phyloP scores from a whole-genome alignment of 768 basidiomycete species.

The Candolleomyces aberdarensis region DNA sequence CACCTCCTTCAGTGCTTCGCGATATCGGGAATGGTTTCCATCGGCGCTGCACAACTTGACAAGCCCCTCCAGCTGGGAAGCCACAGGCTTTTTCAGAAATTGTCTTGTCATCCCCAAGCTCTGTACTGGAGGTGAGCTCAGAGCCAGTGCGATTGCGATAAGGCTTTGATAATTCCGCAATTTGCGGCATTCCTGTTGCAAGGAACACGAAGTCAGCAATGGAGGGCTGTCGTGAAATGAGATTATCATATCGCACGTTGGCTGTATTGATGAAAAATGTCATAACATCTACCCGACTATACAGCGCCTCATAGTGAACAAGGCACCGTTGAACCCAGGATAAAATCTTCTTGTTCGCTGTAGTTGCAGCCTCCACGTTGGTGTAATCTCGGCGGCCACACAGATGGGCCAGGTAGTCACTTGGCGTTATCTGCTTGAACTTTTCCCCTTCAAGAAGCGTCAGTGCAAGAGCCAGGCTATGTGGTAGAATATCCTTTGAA shows the following conservation, averaged over 20 bases:
- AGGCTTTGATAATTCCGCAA: constrained; percentile 43
- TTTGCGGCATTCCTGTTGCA: constrained; percentile 38
- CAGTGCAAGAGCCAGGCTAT: constrained; percentile 40
- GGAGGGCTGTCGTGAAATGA: background rate
- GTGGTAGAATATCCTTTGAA: constrained; percentile 32
- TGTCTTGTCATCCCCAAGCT: constrained; percentile 31
- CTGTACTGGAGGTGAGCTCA: constrained; percentile 38
- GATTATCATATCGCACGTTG: constrained; percentile 11
- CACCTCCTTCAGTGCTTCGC: constrained; percentile 26
- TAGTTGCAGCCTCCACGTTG: constrained; percentile 29
- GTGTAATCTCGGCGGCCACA: constrained; percentile 21
- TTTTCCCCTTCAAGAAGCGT: constrained; percentile 43
- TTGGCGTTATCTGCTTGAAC: constrained; percentile 36
- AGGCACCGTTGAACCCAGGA: constrained; percentile 39
- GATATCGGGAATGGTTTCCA: constrained; percentile 35
- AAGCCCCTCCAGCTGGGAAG: constrained; percentile 28
- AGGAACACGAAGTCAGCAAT: background rate
- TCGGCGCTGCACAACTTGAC: constrained; percentile 31
- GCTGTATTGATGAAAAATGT: constrained; percentile 45
- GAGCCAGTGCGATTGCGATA: constrained; percentile 38
- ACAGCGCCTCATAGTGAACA: constrained; percentile 34
- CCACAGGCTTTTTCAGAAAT: constrained; percentile 24
- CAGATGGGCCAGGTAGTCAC: constrained; percentile 42
- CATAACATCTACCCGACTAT: constrained; percentile 34
- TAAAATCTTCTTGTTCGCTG: constrained; percentile 36